Evolutionary conservation across 202 grass and related monocot genomes (phyloP).

Genomic region (Brachypodium distachyon): DNA sequence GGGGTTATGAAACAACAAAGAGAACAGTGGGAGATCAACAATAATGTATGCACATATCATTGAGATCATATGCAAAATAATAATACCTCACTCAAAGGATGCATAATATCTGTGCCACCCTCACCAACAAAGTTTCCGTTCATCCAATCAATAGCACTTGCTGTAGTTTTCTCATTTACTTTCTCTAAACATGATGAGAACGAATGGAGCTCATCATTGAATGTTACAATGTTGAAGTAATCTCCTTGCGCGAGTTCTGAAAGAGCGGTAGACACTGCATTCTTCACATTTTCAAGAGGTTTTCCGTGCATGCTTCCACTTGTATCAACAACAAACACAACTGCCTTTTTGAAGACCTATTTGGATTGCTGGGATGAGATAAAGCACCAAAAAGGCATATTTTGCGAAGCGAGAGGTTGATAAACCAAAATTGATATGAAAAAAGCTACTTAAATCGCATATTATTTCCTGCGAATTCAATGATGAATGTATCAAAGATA

Average conservation of each 20-base stretch:
- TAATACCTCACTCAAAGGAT: slow-evolving; percentile 79
- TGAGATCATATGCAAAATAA: not conserved
- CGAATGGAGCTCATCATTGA: slow-evolving; percentile 63
- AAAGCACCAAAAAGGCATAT: not conserved
- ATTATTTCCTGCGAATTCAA: not conserved
- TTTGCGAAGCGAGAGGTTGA: not conserved
- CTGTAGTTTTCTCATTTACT: slow-evolving; percentile 55
- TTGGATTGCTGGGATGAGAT: slow-evolving; percentile 21
- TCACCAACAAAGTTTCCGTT: slow-evolving; percentile 53
- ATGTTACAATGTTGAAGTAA: slow-evolving; percentile 91
- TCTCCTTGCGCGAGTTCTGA: slow-evolving; percentile 63
- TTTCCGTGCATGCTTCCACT: slow-evolving; percentile 95
- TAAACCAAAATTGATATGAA: not conserved
- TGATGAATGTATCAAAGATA: not conserved
- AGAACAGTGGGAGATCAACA: not conserved
- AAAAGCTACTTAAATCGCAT: not conserved
- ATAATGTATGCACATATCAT: slow-evolving; percentile 11
- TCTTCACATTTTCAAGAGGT: slow-evolving; percentile 79
- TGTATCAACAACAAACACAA: slow-evolving; percentile 88
- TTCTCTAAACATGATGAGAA: slow-evolving; percentile 85
- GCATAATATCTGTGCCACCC: slow-evolving; percentile 85
- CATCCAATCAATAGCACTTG: slow-evolving; percentile 60
- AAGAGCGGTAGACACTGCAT: slow-evolving; percentile 57
- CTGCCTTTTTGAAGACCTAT: slow-evolving; percentile 80
- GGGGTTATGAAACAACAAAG: slow-evolving; percentile 3